These are phyloP conservation scores for Cylindrotheca fusiformis DNA, from an alignment of 108 stramenopile genomes.

Conservation along the genomic window DNA sequence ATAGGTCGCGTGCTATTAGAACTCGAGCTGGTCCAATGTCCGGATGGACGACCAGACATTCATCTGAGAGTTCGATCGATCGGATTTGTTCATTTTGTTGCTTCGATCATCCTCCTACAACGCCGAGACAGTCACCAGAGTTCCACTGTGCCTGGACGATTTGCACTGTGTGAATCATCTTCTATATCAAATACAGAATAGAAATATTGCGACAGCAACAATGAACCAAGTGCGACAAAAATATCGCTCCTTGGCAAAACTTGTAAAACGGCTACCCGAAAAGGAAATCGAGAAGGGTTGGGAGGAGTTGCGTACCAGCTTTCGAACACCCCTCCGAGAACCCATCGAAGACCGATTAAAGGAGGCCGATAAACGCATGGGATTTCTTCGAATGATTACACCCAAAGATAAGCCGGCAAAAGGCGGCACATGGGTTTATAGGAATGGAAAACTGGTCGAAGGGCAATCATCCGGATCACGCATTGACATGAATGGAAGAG, in stretches of 20 bases:
- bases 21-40: no score
- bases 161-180: no score
- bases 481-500: constrained; percentile 48
- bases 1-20: no score
- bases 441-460: constrained; percentile 42
- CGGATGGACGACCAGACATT: no score
- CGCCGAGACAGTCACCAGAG: no score
- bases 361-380: constrained; percentile 61
- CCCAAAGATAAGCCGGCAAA: constrained; percentile 38
- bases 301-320: constrained; percentile 52
- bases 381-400: constrained; percentile 73
- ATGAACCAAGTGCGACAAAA: constrained; percentile 23
- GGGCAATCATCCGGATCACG: constrained; percentile 15
- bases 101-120: no score
- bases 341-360: constrained; percentile 44
- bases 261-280: constrained; percentile 51
- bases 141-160: no score
- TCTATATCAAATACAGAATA: no score
- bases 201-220: background rate
- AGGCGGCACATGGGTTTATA: constrained; percentile 47
- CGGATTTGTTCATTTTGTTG: no score
- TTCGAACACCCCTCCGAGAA: constrained; percentile 38
- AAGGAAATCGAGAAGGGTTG: constrained; percentile 36
- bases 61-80: no score
- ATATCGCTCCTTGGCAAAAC: constrained; percentile 49